These are phyloP conservation scores for Nematocida parisii DNA, from an alignment of 371 early-diverging fungal genomes.

Conservation along the genomic window DNA sequence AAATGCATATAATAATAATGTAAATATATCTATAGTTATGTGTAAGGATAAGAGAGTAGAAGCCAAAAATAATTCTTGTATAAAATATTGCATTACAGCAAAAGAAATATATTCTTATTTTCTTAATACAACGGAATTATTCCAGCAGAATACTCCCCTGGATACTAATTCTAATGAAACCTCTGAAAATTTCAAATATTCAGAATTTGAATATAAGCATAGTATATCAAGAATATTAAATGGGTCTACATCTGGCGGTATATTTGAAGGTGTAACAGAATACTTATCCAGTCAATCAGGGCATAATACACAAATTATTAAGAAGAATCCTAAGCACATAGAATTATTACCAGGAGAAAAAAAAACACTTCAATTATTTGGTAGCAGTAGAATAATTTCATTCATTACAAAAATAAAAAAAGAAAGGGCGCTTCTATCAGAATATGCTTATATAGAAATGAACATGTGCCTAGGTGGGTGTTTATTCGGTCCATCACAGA, in stretches of 20 bases:
- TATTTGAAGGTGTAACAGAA: slow-evolving; percentile 23
- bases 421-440: not conserved
- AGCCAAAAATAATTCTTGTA: slow-evolving; percentile 15
- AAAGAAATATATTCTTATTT: slow-evolving; percentile 18
- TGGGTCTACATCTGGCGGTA: slow-evolving; percentile 45
- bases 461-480: slow-evolving; percentile 47
- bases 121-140: not conserved
- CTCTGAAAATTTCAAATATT: not conserved
- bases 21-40: slow-evolving; percentile 28
- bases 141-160: not conserved
- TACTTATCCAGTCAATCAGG: not conserved
- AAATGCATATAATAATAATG: not conserved
- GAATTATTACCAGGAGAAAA: not conserved
- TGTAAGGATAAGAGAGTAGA: slow-evolving; percentile 55
- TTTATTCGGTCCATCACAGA: slow-evolving; percentile 50
- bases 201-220: not conserved
- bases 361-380: slow-evolving; percentile 35
- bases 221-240: slow-evolving; percentile 3
- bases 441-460: slow-evolving; percentile 45
- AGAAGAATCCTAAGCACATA: slow-evolving; percentile 31
- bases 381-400: slow-evolving; percentile 39
- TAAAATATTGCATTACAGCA: slow-evolving; percentile 33
- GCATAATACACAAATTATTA: not conserved
- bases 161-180: not conserved
- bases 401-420: slow-evolving; percentile 39